These are phyloP conservation scores for Boletus subparvulus DNA, from an alignment of 768 basidiomycete species.

Conservation along the genomic window DNA sequence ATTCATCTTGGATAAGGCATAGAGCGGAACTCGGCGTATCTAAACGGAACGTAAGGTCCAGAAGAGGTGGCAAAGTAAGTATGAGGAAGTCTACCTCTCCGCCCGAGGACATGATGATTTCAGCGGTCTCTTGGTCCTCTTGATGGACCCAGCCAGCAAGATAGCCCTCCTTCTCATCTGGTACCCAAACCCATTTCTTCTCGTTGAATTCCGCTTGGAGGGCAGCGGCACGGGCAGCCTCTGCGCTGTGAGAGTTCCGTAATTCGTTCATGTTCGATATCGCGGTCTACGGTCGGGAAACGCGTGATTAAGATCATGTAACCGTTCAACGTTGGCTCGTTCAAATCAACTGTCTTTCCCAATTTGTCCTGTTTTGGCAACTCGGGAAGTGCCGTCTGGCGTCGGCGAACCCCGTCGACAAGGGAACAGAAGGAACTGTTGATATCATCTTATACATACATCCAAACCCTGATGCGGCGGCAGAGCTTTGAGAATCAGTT, in stretches of 20 bases:
- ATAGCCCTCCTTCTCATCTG: slow-evolving; percentile 90
- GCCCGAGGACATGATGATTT: slow-evolving; percentile 81
- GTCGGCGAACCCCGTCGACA: too few species aligned
- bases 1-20: slow-evolving; percentile 92
- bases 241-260: slow-evolving; percentile 53
- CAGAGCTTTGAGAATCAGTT: too few species aligned
- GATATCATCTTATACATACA: too few species aligned
- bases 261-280: slow-evolving; percentile 45
- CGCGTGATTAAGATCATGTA: slow-evolving; percentile 11
- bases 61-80: not conserved
- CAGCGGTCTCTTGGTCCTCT: slow-evolving; percentile 79
- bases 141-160: slow-evolving; percentile 91
- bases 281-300: slow-evolving; percentile 3
- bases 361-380: slow-evolving; percentile 12
- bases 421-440: too few species aligned
- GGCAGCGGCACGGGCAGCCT: slow-evolving; percentile 81
- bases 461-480: too few species aligned
- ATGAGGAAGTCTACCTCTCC: slow-evolving; percentile 60
- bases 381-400: too few species aligned
- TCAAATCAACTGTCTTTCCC: slow-evolving; percentile 6
- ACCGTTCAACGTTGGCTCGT: not conserved
- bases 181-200: slow-evolving; percentile 99
- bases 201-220: slow-evolving; percentile 96
- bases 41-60: slow-evolving; percentile 25
- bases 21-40: slow-evolving; percentile 71